These are phyloP conservation scores for Phytophthora hibernalis DNA, from an alignment of 352 stramenopile genomes.

Conservation along the genomic window DNA sequence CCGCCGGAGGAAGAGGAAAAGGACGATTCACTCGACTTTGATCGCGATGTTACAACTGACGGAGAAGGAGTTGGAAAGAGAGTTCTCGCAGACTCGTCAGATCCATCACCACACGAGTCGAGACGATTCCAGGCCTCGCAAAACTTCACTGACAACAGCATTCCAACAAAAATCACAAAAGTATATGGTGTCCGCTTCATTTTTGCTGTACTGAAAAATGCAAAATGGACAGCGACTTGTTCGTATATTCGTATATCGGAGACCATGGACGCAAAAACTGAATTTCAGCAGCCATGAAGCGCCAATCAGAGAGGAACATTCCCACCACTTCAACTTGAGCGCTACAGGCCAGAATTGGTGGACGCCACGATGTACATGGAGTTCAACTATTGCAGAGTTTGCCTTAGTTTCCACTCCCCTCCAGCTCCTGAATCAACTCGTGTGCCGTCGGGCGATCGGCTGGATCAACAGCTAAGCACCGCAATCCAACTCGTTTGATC, in stretches of 20 bases:
- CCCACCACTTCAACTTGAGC: conserved; percentile 25
- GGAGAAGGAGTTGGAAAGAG: conserved; percentile 22
- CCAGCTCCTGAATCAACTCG: conserved; percentile 30
- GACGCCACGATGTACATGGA: conserved; percentile 8
- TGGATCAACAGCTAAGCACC: conserved; percentile 21
- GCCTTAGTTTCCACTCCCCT: neutral
- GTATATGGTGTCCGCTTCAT: conserved; percentile 11
- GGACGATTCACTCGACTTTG: conserved; percentile 24
- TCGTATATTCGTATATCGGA: conserved; percentile 4
- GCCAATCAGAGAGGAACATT: neutral
- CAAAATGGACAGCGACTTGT: conserved; percentile 16
- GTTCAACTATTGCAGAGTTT: neutral
- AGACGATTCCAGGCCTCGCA: conserved; percentile 2
- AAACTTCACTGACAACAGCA: conserved; percentile 9
- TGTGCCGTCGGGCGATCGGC: conserved; percentile 12
- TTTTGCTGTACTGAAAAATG: conserved; percentile 10
- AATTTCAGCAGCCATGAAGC: conserved; percentile 33
- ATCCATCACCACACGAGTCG: conserved; percentile 25
- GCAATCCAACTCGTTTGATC: conserved; percentile 28
- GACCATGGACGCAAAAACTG: conserved; percentile 25
- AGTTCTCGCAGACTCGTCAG: neutral
- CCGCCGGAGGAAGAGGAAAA: conserved; percentile 14
- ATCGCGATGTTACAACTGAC: conserved; percentile 10
- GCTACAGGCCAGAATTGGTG: conserved; percentile 10
- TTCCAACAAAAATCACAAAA: neutral